Evolutionary conservation across 495 filamentous ascomycete species (phyloP).

Genomic region (Polyplosphaeria fusca): DNA sequence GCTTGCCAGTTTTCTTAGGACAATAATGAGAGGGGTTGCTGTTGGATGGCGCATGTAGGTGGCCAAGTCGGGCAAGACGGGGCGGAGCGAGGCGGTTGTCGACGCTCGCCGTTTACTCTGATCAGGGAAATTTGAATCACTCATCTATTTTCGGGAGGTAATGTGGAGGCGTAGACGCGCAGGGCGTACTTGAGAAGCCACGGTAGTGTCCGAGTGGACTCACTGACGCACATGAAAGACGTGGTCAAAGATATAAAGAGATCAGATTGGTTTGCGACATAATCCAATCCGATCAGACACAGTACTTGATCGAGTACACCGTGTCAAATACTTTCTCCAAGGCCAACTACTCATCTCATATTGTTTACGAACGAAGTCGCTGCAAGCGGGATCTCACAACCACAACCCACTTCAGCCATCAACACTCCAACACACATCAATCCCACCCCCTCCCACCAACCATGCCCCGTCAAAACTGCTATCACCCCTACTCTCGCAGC

Average conservation of each 20-base stretch:
- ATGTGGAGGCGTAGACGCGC: too few species aligned
- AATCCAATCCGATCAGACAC: neutral
- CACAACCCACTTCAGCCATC: neutral
- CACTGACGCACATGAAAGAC: too few species aligned
- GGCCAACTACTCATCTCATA: neutral
- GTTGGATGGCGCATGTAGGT: neutral
- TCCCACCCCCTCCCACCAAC: neutral
- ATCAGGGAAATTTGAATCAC: too few species aligned
- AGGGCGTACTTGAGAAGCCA: too few species aligned
- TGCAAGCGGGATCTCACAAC: too few species aligned
- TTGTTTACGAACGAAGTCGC: too few species aligned
- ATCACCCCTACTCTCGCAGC: conserved; percentile 19
- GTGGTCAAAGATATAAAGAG: neutral
- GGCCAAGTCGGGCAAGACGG: neutral
- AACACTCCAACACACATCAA: neutral
- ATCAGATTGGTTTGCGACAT: neutral
- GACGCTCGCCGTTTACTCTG: too few species aligned
- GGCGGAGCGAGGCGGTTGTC: too few species aligned
- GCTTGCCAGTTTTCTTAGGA: too few species aligned
- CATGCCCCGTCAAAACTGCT: conserved; percentile 24
- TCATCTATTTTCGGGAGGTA: too few species aligned
- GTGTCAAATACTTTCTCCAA: neutral
- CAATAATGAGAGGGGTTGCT: too few species aligned
- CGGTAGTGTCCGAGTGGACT: too few species aligned
- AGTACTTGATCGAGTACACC: neutral